Evolutionary conservation across 768 basidiomycete species (phyloP).

Genomic region (Chalciporus piperatus): DNA sequence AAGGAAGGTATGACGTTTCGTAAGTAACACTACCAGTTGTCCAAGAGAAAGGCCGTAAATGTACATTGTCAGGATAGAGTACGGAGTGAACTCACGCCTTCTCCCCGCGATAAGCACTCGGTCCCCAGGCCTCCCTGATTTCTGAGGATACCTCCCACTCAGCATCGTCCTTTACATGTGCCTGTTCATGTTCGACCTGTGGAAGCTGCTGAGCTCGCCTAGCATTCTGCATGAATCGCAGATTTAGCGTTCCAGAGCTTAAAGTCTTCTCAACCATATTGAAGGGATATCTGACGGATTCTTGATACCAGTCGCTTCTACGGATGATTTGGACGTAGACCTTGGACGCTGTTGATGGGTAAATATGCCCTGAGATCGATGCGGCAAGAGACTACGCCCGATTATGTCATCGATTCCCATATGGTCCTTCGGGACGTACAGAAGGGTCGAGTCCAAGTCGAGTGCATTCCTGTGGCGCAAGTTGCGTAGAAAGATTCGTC

Average conservation of each 20-base stretch:
- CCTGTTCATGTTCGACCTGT: constrained; percentile 48
- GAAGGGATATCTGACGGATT: not conserved
- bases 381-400: not conserved
- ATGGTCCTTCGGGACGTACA: not conserved
- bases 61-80: constrained; percentile 15
- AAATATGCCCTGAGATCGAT: not conserved
- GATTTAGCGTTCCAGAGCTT: constrained; percentile 60
- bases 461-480: constrained; percentile 13
- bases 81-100: constrained; percentile 24
- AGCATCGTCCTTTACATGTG: constrained; percentile 58
- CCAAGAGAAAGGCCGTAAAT: constrained; percentile 14
- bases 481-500: not conserved
- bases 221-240: constrained; percentile 75
- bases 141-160: constrained; percentile 61
- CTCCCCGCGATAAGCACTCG: constrained; percentile 24
- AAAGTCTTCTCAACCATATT: constrained; percentile 44
- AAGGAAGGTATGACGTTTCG: constrained; percentile 66
- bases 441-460: not conserved
- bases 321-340: not conserved
- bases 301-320: not conserved
- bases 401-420: constrained; percentile 25
- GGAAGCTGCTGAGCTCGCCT: constrained; percentile 51
- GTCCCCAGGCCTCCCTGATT: constrained; percentile 52
- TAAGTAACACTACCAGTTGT: constrained; percentile 37
- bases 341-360: not conserved